Evolutionary conservation across 2,329 filamentous ascomycete genomes (phyloP).

Genomic region (Clarireedia hainanense): DNA sequence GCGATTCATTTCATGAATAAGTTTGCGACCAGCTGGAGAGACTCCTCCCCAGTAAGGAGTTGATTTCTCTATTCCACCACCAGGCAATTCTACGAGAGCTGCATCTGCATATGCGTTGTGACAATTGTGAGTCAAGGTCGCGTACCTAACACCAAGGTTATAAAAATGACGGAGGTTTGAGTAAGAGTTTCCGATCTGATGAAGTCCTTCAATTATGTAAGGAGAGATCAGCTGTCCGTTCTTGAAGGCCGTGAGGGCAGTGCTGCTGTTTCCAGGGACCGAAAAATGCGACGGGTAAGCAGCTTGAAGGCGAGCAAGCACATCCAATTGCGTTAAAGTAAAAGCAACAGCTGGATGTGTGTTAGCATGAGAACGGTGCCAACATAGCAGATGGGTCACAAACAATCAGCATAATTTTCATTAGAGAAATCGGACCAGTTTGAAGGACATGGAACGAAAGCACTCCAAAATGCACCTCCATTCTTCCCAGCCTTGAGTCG

Average conservation of each 20-base stretch:
- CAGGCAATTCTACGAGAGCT: conserved; percentile 53
- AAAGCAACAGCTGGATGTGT: conserved; percentile 45
- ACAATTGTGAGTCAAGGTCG: conserved; percentile 88
- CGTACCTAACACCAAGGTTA: conserved; percentile 74
- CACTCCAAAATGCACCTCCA: conserved; percentile 91
- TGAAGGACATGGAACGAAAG: conserved; percentile 68
- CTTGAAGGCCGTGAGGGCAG: conserved; percentile 54
- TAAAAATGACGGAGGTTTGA: conserved; percentile 70
- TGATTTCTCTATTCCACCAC: conserved; percentile 24
- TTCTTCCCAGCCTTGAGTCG: conserved; percentile 63
- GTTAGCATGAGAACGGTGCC: neutral
- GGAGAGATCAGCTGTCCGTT: conserved; percentile 64
- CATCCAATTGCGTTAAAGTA: conserved; percentile 69
- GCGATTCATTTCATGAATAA: conserved; percentile 87
- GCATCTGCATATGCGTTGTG: conserved; percentile 86
- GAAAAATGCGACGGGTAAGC: conserved; percentile 66
- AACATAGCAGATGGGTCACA: conserved; percentile 20
- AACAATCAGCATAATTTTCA: conserved; percentile 60
- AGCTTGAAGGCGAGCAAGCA: conserved; percentile 55
- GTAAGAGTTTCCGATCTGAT: conserved; percentile 84
- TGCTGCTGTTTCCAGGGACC: conserved; percentile 47
- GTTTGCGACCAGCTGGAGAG: conserved; percentile 55
- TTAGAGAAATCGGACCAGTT: conserved; percentile 69
- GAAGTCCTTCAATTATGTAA: conserved; percentile 76
- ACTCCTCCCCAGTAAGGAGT: conserved; percentile 64